Conservation (phyloP, 2,329 filamentous ascomycete genomes). For the Decorospora gaudefroyi region DNA sequence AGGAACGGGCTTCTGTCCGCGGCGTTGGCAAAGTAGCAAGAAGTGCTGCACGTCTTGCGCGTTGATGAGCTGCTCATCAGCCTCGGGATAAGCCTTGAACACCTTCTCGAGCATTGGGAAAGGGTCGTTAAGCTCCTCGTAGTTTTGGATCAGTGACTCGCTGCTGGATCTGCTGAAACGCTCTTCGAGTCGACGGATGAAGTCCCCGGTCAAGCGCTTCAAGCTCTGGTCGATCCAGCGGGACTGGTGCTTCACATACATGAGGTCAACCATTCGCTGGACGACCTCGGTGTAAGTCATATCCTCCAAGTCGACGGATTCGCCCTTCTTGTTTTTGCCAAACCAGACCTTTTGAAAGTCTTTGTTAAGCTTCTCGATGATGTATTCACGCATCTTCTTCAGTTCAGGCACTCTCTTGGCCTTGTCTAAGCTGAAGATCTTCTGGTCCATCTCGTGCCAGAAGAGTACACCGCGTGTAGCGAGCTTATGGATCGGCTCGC, state of each 20-base stretch:
- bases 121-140: conserved; percentile 82
- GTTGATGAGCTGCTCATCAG: conserved; percentile 89
- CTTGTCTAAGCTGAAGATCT: conserved; percentile 95
- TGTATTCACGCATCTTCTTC: conserved; percentile 52
- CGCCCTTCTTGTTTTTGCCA: conserved; percentile 50
- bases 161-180: conserved; percentile 82
- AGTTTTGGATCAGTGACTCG: conserved; percentile 84
- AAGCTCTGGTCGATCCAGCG: conserved; percentile 66
- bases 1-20: conserved; percentile 92
- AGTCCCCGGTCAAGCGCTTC: conserved; percentile 83
- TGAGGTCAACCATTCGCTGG: conserved; percentile 53
- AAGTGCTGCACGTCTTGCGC: conserved; percentile 99
- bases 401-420: conserved; percentile 58
- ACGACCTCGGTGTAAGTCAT: conserved; percentile 57
- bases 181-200: conserved; percentile 95
- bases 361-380: conserved; percentile 54
- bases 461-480: conserved; percentile 94
- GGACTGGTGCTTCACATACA: conserved; percentile 53
- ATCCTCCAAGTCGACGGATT: conserved; percentile 53
- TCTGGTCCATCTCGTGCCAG: conserved; percentile 99
- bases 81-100: conserved; percentile 80
- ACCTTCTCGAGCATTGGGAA: conserved; percentile 78
- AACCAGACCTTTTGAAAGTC: conserved; percentile 59
- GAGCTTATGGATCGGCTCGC: conserved; percentile 98
- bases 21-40: conserved; percentile 86